Evolutionary conservation across 1,284 basidiomycete genomes (phyloP).

Genomic region (Cerrena zonata): DNA sequence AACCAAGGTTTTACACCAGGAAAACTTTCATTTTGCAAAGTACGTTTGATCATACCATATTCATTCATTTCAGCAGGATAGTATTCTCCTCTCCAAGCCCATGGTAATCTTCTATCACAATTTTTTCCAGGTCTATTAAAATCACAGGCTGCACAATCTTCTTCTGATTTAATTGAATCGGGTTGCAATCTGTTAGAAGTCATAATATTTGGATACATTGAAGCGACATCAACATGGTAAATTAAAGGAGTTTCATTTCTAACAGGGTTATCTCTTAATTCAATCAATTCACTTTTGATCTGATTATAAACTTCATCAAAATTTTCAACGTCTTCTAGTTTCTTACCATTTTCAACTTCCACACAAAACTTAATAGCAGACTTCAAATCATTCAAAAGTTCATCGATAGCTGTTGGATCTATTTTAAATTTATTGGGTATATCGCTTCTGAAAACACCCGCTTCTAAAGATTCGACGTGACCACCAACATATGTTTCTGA

Average conservation of each 20-base stretch:
- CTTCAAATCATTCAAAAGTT: constrained; percentile 94
- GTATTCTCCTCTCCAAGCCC: constrained; percentile 99
- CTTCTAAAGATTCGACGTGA: constrained; percentile 97
- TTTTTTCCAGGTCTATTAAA: constrained; percentile 94
- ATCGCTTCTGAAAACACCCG: constrained; percentile 96
- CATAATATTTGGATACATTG: constrained; percentile 99
- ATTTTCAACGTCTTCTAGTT: constrained; percentile 82
- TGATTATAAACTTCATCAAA: constrained; percentile 87
- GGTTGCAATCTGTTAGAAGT: constrained; percentile 98
- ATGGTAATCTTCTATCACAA: constrained; percentile 90
- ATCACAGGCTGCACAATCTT: constrained; percentile 96
- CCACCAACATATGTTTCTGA: constrained; percentile 99
- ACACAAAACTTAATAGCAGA: constrained; percentile 88
- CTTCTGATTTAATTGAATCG: constrained; percentile 95
- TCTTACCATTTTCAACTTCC: constrained; percentile 78
- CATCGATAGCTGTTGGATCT: constrained; percentile 79
- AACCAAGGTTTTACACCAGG: constrained; percentile 74
- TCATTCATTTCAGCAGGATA: constrained; percentile 98
- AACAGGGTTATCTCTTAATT: constrained; percentile 86
- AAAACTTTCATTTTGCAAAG: constrained; percentile 90
- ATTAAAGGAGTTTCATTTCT: constrained; percentile 93
- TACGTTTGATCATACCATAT: constrained; percentile 98
- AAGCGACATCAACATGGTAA: constrained; percentile 98
- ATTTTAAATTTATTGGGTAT: constrained; percentile 95
- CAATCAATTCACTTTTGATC: constrained; percentile 77